Evolutionary conservation across 306 rosid species (phyloP).

Genomic region (Glycine tomentella): DNA sequence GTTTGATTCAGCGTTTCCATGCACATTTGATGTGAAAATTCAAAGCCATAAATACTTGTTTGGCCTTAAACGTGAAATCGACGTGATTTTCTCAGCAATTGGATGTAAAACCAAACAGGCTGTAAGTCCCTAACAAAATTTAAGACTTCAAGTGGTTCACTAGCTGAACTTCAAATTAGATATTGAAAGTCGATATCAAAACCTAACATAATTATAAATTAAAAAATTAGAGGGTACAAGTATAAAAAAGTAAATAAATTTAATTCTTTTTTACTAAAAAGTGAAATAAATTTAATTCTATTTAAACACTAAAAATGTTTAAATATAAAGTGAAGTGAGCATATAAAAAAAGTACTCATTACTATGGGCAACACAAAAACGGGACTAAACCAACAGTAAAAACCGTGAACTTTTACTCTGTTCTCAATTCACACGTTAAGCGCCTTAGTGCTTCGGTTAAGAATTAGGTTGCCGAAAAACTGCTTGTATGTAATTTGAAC

Average conservation of each 20-base stretch:
- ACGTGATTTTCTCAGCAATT: background rate
- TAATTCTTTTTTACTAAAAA: no score
- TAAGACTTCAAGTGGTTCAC: background rate
- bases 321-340: background rate
- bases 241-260: background rate
- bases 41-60: background rate
- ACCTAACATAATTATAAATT: background rate
- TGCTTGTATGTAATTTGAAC: no score
- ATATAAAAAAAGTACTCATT: background rate
- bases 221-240: background rate
- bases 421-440: no score
- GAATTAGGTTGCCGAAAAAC: no score
- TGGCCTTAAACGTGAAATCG: background rate
- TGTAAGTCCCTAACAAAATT: no score
- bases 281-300: background rate
- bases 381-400: conserved; percentile 34
- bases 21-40: background rate
- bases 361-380: background rate
- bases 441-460: no score
- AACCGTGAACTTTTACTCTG: conserved; percentile 40
- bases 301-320: background rate
- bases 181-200: background rate
- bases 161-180: background rate
- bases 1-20: background rate
- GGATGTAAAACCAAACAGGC: background rate